These are phyloP conservation scores for Theileria luwenshuni DNA, from an alignment of 169 alveolate genomes.

Conservation along the genomic window DNA sequence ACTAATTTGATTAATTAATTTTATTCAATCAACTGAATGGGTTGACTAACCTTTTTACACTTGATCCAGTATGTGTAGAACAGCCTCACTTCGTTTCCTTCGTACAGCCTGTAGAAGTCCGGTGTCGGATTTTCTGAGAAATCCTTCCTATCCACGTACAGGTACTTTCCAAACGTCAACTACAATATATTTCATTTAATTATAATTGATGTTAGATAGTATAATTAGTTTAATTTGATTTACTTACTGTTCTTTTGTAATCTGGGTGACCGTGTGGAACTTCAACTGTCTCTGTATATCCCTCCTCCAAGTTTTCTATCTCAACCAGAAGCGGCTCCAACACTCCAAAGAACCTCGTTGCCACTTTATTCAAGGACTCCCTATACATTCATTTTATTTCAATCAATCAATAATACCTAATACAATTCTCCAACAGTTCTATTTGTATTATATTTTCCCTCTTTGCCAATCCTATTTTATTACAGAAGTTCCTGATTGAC, in stretches of 20 bases:
- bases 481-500: slow-evolving; percentile 87
- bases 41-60: slow-evolving; percentile 66
- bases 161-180: slow-evolving; percentile 66
- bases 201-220: background rate
- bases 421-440: slow-evolving; percentile 92
- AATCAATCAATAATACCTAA: slow-evolving; percentile 80
- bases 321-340: slow-evolving; percentile 73
- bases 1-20: too few relatives aligned
- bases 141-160: slow-evolving; percentile 82
- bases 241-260: slow-evolving; percentile 13
- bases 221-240: background rate
- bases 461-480: slow-evolving; percentile 94
- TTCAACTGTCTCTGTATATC: slow-evolving; percentile 38
- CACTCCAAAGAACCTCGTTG: slow-evolving; percentile 71
- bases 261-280: slow-evolving; percentile 13
- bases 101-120: slow-evolving; percentile 77
- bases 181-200: background rate
- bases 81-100: slow-evolving; percentile 81
- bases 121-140: slow-evolving; percentile 73
- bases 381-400: slow-evolving; percentile 24
- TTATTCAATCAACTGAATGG: too few relatives aligned
- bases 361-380: slow-evolving; percentile 72
- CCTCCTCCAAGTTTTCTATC: slow-evolving; percentile 69
- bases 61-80: slow-evolving; percentile 82
- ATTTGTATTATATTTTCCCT: slow-evolving; percentile 91